Evolutionary conservation across 2,329 filamentous ascomycete genomes (phyloP).

Genomic region (Calonectria hongkongensis): DNA sequence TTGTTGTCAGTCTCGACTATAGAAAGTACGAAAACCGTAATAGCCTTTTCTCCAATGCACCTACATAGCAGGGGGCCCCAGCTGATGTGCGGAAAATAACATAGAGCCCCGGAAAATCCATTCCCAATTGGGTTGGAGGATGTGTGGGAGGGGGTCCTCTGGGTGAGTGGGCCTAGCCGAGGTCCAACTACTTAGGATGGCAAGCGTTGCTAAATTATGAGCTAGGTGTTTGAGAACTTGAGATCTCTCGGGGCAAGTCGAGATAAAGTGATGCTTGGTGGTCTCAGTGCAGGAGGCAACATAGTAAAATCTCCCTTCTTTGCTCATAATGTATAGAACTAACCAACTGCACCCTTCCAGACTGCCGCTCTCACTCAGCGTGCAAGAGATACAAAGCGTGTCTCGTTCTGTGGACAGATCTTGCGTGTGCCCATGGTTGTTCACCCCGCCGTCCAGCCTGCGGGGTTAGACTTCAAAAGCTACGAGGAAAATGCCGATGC

Average conservation of each 20-base stretch:
- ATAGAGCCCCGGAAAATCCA: constrained; percentile 3
- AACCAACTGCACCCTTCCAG: neutral
- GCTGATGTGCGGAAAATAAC: neutral
- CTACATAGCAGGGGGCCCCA: too few species aligned
- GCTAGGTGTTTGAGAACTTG: neutral
- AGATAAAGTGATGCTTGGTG: neutral
- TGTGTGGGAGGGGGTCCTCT: constrained; percentile 3
- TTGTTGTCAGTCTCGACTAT: neutral
- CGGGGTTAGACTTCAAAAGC: neutral
- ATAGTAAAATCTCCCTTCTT: neutral
- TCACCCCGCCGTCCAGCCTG: constrained; percentile 3
- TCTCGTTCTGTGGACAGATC: constrained; percentile 1
- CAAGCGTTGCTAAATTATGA: neutral
- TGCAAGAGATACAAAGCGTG: neutral
- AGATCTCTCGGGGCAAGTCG: neutral
- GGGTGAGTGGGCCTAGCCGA: neutral
- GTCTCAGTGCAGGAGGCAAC: constrained; percentile 10
- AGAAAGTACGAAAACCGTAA: neutral
- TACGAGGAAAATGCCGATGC: constrained; percentile 8
- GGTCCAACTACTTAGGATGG: neutral
- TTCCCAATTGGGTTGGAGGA: constrained; percentile 3
- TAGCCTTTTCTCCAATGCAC: too few species aligned
- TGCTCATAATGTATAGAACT: neutral
- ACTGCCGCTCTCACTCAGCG: neutral
- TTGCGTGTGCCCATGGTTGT: neutral